Percentiles rank a stretch among this genome's conserved stretches.
These are phyloP conservation scores for Cordyceps cicadae DNA, from an alignment of 2,329 filamentous ascomycete species.

Conservation along the genomic window DNA sequence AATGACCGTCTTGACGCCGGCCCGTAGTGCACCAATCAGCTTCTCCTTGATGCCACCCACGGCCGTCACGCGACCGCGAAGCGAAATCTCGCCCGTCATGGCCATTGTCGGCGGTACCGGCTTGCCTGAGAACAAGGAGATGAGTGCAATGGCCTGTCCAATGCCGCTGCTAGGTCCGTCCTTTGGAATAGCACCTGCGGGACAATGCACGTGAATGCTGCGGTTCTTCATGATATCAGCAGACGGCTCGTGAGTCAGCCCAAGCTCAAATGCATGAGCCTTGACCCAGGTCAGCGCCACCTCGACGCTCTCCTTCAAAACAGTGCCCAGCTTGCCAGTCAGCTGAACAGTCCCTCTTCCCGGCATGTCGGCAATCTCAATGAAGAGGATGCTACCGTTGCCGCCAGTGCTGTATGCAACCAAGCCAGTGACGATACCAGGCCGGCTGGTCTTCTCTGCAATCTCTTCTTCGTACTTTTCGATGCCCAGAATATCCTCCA, in stretches of 20 bases:
- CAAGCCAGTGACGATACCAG: constrained; percentile 90
- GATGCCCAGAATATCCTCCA: constrained; percentile 86
- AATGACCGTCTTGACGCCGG: constrained; percentile 89
- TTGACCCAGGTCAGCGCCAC: constrained; percentile 97
- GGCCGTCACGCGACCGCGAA: constrained; percentile 83
- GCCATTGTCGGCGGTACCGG: constrained; percentile 84
- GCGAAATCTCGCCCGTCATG: constrained; percentile 79
- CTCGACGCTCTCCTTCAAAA: constrained; percentile 94
- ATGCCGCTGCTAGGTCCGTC: constrained; percentile 83
- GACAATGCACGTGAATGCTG: constrained; percentile 92
- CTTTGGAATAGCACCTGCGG: constrained; percentile 89
- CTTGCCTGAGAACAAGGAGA: constrained; percentile 80
- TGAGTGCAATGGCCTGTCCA: constrained; percentile 86
- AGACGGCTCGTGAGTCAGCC: constrained; percentile 67
- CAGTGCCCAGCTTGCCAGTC: constrained; percentile 91
- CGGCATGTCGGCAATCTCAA: constrained; percentile 96
- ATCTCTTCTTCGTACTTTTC: constrained; percentile 95
- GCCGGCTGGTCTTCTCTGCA: constrained; percentile 72
- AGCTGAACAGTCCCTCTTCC: constrained; percentile 86
- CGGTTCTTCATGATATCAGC: constrained; percentile 95
- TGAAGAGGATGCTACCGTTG: constrained; percentile 94
- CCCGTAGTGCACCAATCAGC: constrained; percentile 84
- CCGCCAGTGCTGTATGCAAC: constrained; percentile 90
- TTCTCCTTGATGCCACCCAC: constrained; percentile 99
- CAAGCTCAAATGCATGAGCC: constrained; percentile 85